These are phyloP conservation scores for Lachancea lanzarotensis DNA, from an alignment of 805 yeast species.

Conservation along the genomic window DNA sequence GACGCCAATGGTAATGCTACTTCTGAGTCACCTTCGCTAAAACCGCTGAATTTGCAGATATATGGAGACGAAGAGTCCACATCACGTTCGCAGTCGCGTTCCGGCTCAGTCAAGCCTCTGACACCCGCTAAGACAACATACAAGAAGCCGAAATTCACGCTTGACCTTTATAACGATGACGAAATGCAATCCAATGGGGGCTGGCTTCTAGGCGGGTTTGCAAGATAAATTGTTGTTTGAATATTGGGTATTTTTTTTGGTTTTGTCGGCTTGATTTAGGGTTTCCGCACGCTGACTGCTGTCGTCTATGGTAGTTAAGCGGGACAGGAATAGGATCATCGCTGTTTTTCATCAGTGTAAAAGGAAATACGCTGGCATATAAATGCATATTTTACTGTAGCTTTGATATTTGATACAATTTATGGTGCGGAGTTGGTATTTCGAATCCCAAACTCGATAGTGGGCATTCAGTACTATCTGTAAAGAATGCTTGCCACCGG, in stretches of 20 bases:
- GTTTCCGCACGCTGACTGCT: too few relatives aligned
- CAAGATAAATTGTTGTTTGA: slow-evolving; percentile 11
- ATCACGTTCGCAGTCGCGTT: background rate
- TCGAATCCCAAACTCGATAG: too few relatives aligned
- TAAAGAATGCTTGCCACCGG: too few relatives aligned
- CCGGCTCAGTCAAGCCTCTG: background rate
- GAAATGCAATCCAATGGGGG: slow-evolving; percentile 21
- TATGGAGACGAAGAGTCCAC: slow-evolving; percentile 5
- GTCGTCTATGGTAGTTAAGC: too few relatives aligned
- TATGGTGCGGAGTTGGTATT: slow-evolving; percentile 5
- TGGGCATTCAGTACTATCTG: too few relatives aligned
- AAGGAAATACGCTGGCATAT: background rate
- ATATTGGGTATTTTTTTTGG: background rate
- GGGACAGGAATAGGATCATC: too few relatives aligned
- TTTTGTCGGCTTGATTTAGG: background rate
- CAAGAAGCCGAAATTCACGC: slow-evolving; percentile 25
- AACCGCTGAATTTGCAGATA: slow-evolving; percentile 7
- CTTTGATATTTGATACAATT: slow-evolving; percentile 1
- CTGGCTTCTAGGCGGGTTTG: slow-evolving; percentile 31
- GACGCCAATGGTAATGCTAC: background rate
- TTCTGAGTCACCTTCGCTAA: background rate
- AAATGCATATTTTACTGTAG: slow-evolving; percentile 1
- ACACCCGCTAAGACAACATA: slow-evolving; percentile 11
- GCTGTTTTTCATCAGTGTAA: too few relatives aligned
- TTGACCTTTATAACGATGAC: slow-evolving; percentile 28